Evolutionary conservation across 306 rosid species (phyloP), one percentile per base, ranked within the genome.

Genomic region (Citrullus colocynthis): DNA sequence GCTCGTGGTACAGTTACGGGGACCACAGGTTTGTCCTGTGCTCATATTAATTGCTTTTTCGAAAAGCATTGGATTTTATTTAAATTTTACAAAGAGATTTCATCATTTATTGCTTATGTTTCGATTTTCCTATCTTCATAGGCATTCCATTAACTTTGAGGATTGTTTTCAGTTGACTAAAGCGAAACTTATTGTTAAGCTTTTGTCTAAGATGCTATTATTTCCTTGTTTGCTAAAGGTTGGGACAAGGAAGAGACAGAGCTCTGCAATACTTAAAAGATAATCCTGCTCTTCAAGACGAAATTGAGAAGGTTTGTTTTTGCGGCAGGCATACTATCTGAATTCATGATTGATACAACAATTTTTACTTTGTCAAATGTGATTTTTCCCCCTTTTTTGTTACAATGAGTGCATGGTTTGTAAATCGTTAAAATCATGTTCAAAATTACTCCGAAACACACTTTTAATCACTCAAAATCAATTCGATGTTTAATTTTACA

Each of bases 221-320:
- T 14, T 75, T 37, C 69, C 78, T 71, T 76, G 67, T 81, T 82
- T 71, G 73, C 65, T 79, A 85, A 84, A 95, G 97, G 89, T 84
- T 95, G 83, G 99, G 99, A 77, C 99, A 95, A 81, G 99, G 97
- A 84, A 90, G 99, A 81, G 99, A 95, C 80, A 92, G 79, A 87
- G 89, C 99, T 80, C 76, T 92, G 55, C 97, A 90, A 80, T 95
- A 87, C 88, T 85, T 90, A 80, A 90, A 85, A 80, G 99, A 95
- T 79, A 92, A 89, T 79, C 87, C 96, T 21, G 77, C 74, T 81
- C 86, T 95, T 83, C 83, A 81, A 54, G 93, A 90, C 69, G 99
- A 92, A 84, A 83, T 95, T 84, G 99, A 95, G 82, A 90, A 95
- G 99, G 99, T 93, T 77, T 73, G 86, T 12, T 70, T 56, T 54